phyloP scores from a whole-genome alignment of 371 early-diverging fungal genomes.

The Fennellomyces sp. region DNA sequence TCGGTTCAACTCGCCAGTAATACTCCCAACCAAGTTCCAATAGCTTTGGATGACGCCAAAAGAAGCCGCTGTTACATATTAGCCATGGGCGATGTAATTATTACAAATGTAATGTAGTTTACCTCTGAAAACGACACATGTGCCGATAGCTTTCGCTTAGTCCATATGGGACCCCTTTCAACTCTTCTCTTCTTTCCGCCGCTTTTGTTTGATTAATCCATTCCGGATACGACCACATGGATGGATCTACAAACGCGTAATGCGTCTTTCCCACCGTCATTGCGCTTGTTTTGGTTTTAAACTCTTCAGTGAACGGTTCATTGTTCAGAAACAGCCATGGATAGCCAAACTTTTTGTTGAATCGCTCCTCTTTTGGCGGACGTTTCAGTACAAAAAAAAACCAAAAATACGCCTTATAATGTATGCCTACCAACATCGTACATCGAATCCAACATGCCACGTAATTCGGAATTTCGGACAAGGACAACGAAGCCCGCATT shows the following conservation, averaged over 20 bases:
- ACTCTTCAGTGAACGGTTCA: slow-evolving; percentile 69
- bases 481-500: slow-evolving; percentile 65
- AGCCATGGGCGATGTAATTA: no score
- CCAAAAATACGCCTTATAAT: slow-evolving; percentile 43
- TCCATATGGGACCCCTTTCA: slow-evolving; percentile 85
- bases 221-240: slow-evolving; percentile 84
- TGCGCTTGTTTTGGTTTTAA: slow-evolving; percentile 40
- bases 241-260: slow-evolving; percentile 50
- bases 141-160: slow-evolving; percentile 86
- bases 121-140: slow-evolving; percentile 86
- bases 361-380: slow-evolving; percentile 58
- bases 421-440: slow-evolving; percentile 50
- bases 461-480: slow-evolving; percentile 74
- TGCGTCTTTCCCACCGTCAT: slow-evolving; percentile 55
- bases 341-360: slow-evolving; percentile 78
- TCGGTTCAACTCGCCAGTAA: slow-evolving; percentile 91
- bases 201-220: slow-evolving; percentile 79
- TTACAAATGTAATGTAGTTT: no score
- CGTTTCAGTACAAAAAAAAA: slow-evolving; percentile 27
- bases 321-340: slow-evolving; percentile 85
- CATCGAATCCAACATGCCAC: slow-evolving; percentile 67
- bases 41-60: slow-evolving; percentile 76
- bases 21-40: slow-evolving; percentile 64
- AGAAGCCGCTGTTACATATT: slow-evolving; percentile 84
- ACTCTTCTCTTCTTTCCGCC: slow-evolving; percentile 44